phyloP scores from a whole-genome alignment of 2,329 filamentous ascomycete species.

The Hortaea werneckii region DNA sequence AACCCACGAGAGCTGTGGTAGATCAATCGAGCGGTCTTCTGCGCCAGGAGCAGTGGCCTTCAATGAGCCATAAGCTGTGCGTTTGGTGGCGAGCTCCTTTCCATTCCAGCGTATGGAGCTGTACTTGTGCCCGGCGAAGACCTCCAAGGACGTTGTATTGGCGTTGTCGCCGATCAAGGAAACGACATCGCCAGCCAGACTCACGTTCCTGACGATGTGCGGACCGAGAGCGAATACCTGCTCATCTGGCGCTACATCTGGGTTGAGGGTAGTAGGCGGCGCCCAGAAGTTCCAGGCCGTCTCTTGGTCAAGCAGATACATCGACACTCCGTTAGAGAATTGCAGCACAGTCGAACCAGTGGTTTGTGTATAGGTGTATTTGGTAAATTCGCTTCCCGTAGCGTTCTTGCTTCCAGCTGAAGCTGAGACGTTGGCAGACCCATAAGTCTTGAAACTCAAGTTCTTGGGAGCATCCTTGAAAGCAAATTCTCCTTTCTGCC shows the following conservation, averaged over 20 bases:
- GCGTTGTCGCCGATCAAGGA: slow-evolving; percentile 27
- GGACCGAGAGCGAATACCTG: slow-evolving; percentile 32
- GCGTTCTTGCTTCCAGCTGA: not conserved
- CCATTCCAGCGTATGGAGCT: slow-evolving; percentile 26
- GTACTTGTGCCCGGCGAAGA: slow-evolving; percentile 21
- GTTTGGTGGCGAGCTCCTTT: slow-evolving; percentile 19
- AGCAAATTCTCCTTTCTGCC: slow-evolving; percentile 32
- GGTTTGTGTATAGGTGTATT: slow-evolving; percentile 10
- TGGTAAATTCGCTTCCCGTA: slow-evolving; percentile 3
- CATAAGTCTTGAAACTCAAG: slow-evolving; percentile 5
- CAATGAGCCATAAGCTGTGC: slow-evolving; percentile 26
- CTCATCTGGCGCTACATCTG: slow-evolving; percentile 27
- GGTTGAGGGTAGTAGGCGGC: slow-evolving; percentile 28
- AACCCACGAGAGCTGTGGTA: slow-evolving; percentile 40
- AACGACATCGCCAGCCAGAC: slow-evolving; percentile 15
- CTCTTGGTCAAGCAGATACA: slow-evolving; percentile 28
- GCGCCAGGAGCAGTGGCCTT: slow-evolving; percentile 11
- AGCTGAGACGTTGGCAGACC: slow-evolving; percentile 6
- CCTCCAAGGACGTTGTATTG: slow-evolving; percentile 27
- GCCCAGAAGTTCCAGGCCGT: slow-evolving; percentile 31
- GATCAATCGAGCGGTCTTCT: slow-evolving; percentile 12
- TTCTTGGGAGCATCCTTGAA: slow-evolving; percentile 18
- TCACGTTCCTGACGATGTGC: slow-evolving; percentile 29
- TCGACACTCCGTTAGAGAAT: slow-evolving; percentile 27
- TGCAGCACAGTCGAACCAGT: slow-evolving; percentile 21